Evolutionary conservation across 495 filamentous ascomycete species (phyloP).

Genomic region (Daldinia concentrica): DNA sequence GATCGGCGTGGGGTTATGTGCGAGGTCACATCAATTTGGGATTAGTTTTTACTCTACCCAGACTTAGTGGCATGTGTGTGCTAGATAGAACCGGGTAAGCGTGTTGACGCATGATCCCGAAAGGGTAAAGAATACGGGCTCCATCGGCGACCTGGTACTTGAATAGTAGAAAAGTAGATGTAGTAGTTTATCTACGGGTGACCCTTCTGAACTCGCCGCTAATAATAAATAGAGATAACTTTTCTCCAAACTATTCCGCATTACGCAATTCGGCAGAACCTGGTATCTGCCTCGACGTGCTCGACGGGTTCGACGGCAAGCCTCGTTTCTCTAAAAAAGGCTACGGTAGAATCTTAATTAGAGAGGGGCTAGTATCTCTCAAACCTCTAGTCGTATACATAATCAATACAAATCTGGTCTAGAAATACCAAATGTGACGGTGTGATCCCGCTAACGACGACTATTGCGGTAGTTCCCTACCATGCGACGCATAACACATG

Average conservation of each 20-base stretch:
- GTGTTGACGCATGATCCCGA: constrained; percentile 39
- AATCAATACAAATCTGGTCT: constrained; percentile 36
- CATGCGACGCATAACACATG: constrained; percentile 44
- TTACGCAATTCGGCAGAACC: constrained; percentile 22
- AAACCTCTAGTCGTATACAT: constrained; percentile 4
- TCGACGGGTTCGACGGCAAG: not conserved
- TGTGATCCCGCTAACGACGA: constrained; percentile 41
- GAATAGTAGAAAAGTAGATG: constrained; percentile 15
- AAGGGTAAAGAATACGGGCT: constrained; percentile 34
- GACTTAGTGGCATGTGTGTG: constrained; percentile 38
- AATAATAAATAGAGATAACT: constrained; percentile 1
- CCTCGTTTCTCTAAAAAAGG: not conserved
- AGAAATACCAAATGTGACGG: constrained; percentile 42
- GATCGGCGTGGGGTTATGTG: constrained; percentile 43
- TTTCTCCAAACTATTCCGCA: constrained; percentile 27
- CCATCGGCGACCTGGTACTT: constrained; percentile 38
- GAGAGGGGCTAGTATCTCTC: not conserved
- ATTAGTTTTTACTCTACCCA: constrained; percentile 38
- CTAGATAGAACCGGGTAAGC: constrained; percentile 45
- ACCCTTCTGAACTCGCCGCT: not conserved
- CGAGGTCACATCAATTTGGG: constrained; percentile 40
- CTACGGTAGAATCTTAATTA: not conserved
- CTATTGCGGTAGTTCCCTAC: constrained; percentile 42
- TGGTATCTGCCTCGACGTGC: constrained; percentile 7
- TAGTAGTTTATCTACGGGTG: constrained; percentile 24